Evolutionary conservation across 306 rosid genomes (phyloP).

Genomic region (Dalbergia oliveri): DNA sequence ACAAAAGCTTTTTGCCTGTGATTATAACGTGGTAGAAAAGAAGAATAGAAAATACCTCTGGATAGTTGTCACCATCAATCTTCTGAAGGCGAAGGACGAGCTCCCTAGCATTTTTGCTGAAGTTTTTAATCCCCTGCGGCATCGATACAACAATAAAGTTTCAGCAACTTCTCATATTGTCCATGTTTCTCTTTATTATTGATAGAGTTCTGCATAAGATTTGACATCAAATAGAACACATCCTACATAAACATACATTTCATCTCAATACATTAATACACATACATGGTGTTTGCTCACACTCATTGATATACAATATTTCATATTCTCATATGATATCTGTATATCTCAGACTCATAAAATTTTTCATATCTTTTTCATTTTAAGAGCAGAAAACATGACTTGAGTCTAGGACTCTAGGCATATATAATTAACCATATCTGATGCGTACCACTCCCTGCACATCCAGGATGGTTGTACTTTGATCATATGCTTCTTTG

Average conservation of each 20-base stretch:
- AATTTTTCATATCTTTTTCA: neutral
- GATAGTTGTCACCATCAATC: slow-evolving; percentile 88
- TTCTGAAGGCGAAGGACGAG: slow-evolving; percentile 78
- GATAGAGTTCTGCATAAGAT: too few species aligned
- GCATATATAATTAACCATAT: slow-evolving; percentile 13
- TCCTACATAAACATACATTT: too few species aligned
- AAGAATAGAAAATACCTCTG: slow-evolving; percentile 67
- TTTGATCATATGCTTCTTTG: slow-evolving; percentile 95
- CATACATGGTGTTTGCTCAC: too few species aligned
- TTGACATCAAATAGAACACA: too few species aligned
- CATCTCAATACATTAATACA: too few species aligned
- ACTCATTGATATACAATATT: neutral
- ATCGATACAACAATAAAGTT: slow-evolving; percentile 20
- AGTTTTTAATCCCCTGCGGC: slow-evolving; percentile 82
- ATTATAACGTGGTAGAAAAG: slow-evolving; percentile 16
- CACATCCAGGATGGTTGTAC: slow-evolving; percentile 92
- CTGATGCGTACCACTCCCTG: slow-evolving; percentile 89
- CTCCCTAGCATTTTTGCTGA: slow-evolving; percentile 85
- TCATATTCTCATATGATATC: neutral
- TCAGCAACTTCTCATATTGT: slow-evolving; percentile 1
- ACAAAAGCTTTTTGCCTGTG: neutral
- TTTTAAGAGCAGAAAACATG: neutral
- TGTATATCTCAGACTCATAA: too few species aligned
- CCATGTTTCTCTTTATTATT: neutral
- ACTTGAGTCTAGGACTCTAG: slow-evolving; percentile 13